Percentiles rank a stretch among this genome's conserved stretches.
Conservation (phyloP, 306 rosid genomes). For the Dicorynia guianensis region DNA sequence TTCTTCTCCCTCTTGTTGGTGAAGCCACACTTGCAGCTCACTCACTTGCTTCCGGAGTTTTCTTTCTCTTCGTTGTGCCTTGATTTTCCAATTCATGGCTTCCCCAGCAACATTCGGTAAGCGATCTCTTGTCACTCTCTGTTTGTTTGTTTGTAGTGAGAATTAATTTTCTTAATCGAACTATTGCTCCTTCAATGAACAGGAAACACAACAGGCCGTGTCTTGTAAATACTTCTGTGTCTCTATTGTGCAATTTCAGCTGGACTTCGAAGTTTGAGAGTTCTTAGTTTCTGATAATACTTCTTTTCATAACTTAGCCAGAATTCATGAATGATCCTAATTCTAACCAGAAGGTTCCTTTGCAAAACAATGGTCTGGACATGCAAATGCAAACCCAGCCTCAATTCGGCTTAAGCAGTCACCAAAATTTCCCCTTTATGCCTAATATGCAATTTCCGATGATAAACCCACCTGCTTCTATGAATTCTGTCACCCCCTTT, state of each 20-base stretch:
- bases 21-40: no score
- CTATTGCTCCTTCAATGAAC: no score
- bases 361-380: constrained; percentile 59
- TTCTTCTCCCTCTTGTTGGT: no score
- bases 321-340: constrained; percentile 50
- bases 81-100: no score
- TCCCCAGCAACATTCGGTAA: no score
- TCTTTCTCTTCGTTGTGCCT: no score
- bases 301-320: constrained; percentile 49
- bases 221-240: not conserved
- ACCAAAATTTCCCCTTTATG: constrained; percentile 50
- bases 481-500: constrained; percentile 49
- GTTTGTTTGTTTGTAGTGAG: no score
- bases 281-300: constrained; percentile 22
- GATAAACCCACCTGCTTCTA: constrained; percentile 51
- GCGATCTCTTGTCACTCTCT: no score
- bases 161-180: no score
- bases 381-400: constrained; percentile 55
- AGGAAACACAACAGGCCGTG: no score
- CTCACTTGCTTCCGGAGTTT: no score
- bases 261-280: not conserved
- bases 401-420: constrained; percentile 48
- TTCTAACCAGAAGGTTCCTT: constrained; percentile 44
- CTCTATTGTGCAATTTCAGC: not conserved
- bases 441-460: constrained; percentile 46